These are phyloP conservation scores for Aspergillus novoparasiticus DNA, from an alignment of 2,329 filamentous ascomycete species.

Conservation along the genomic window DNA sequence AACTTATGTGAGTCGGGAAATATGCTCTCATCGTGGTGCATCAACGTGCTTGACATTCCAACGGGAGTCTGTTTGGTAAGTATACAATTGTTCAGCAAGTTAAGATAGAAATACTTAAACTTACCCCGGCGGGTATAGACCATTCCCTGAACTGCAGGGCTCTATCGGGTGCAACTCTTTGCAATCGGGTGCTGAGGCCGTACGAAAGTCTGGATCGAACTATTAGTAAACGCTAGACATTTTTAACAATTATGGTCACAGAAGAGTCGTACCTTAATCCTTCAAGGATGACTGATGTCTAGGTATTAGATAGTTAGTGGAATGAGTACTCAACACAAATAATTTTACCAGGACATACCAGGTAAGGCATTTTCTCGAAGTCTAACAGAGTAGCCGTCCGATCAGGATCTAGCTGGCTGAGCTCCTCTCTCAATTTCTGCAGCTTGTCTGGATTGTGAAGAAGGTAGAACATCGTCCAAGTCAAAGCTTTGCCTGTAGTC, in stretches of 20 bases:
- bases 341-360: slow-evolving; percentile 19
- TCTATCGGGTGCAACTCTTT: slow-evolving; percentile 30
- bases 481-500: slow-evolving; percentile 13
- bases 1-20: slow-evolving; percentile 41
- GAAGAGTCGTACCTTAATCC: slow-evolving; percentile 25
- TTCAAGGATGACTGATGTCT: slow-evolving; percentile 33
- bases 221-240: neutral
- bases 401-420: slow-evolving; percentile 17
- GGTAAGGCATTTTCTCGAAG: slow-evolving; percentile 32
- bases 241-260: neutral
- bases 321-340: neutral
- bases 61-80: slow-evolving; percentile 32
- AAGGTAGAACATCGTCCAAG: slow-evolving; percentile 15
- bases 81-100: slow-evolving; percentile 2
- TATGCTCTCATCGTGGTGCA: slow-evolving; percentile 39
- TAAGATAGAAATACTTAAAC: neutral
- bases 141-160: slow-evolving; percentile 33
- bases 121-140: slow-evolving; percentile 35
- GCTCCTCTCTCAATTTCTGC: slow-evolving; percentile 22
- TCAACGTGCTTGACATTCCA: slow-evolving; percentile 40
- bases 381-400: slow-evolving; percentile 21
- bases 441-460: slow-evolving; percentile 18
- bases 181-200: slow-evolving; percentile 30
- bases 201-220: slow-evolving; percentile 23
- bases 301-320: neutral